These are phyloP conservation scores for Metschnikowia reukaufii DNA, from an alignment of 805 yeast species.

Conservation along the genomic window DNA sequence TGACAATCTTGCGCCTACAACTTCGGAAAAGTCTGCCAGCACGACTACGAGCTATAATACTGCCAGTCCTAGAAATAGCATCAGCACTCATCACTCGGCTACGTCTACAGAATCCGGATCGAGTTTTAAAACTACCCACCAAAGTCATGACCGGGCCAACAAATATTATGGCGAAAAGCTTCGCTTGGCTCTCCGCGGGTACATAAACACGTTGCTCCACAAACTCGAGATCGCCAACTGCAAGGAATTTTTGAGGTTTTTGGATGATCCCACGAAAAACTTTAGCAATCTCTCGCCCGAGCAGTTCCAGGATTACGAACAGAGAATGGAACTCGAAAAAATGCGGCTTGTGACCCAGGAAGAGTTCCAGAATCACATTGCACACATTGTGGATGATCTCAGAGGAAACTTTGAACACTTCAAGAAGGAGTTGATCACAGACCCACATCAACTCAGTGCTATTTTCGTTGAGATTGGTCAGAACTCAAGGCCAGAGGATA, in stretches of 20 bases:
- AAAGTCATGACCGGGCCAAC: background rate
- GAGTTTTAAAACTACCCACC: background rate
- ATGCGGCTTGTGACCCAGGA: conserved; percentile 59
- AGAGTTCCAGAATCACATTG: conserved; percentile 70
- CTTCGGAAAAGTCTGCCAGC: background rate
- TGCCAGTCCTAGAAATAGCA: background rate
- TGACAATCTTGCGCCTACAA: conserved; percentile 11
- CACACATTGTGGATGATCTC: conserved; percentile 53
- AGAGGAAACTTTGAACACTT: conserved; percentile 59
- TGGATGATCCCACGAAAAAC: conserved; percentile 18
- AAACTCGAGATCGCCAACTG: conserved; percentile 58
- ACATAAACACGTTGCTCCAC: conserved; percentile 52
- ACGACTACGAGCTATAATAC: background rate
- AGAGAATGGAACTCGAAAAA: conserved; percentile 60
- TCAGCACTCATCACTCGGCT: background rate
- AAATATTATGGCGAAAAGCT: conserved; percentile 69
- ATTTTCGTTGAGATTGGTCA: conserved; percentile 67
- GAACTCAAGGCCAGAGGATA: conserved; percentile 50
- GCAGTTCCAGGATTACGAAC: conserved; percentile 56
- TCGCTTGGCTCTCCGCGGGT: conserved; percentile 75
- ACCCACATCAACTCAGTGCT: conserved; percentile 54
- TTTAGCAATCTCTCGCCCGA: conserved; percentile 37
- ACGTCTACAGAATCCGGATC: background rate
- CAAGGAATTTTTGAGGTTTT: conserved; percentile 34
- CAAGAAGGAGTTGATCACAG: conserved; percentile 51